Evolutionary conservation across 768 basidiomycete species (phyloP).

Genomic region (Panus rudis): DNA sequence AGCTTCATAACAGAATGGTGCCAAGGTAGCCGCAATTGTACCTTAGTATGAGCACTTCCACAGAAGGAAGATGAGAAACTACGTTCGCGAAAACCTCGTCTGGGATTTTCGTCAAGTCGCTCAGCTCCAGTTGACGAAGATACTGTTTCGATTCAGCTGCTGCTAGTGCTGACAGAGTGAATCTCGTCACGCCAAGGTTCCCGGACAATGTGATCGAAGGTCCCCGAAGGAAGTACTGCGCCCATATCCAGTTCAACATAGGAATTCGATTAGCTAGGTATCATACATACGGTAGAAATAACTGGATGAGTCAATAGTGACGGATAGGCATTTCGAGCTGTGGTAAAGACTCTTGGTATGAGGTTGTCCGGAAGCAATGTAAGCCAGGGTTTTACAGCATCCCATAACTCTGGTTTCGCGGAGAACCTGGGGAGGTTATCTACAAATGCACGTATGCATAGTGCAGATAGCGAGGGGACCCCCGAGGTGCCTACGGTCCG

Average conservation of each 20-base stretch:
- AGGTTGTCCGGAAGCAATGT: constrained; percentile 45
- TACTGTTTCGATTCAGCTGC: constrained; percentile 11
- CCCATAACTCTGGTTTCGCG: constrained; percentile 33
- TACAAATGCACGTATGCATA: constrained; percentile 50
- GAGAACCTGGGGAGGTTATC: constrained; percentile 35
- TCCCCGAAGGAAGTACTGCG: constrained; percentile 55
- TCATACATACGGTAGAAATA: constrained; percentile 26
- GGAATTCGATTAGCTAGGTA: background rate
- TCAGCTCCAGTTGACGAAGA: constrained; percentile 44
- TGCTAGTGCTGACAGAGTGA: constrained; percentile 41
- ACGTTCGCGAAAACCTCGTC: constrained; percentile 47
- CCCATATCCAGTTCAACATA: background rate
- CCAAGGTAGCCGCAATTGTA: no score
- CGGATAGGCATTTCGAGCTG: constrained; percentile 44
- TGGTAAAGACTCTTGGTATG: constrained; percentile 43
- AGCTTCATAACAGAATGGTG: background rate
- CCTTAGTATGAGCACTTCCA: constrained; percentile 50
- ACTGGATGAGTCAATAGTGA: constrained; percentile 45
- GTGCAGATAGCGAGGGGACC: constrained; percentile 38
- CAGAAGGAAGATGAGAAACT: constrained; percentile 35
- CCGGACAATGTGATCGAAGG: constrained; percentile 38
- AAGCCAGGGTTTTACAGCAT: constrained; percentile 32
- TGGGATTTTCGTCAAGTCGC: constrained; percentile 42
- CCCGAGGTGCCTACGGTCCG: constrained; percentile 27
- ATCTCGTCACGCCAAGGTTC: constrained; percentile 43